Evolutionary conservation across 73 alveolate genomes (phyloP), one percentile per base, ranked within the genome.

Genomic region (Paramecium biaurelia): DNA sequence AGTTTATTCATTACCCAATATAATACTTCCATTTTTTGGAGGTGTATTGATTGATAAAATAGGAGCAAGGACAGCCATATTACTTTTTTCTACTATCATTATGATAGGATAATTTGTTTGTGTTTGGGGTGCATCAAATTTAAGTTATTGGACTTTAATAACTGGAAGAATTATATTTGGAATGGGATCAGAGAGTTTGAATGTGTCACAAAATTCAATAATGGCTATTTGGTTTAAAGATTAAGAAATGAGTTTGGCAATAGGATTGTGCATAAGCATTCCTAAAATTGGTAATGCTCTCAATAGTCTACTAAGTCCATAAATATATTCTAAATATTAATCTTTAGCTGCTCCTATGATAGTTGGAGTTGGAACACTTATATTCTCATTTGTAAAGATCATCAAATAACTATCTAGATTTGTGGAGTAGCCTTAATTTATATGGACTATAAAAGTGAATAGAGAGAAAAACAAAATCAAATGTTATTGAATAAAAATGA

Each of bases 161-260:
- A 79, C 94, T 7, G 99, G 99, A 34, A 95, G 99, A 94, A 92
- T 96, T 14, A 93, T 98, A 26, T 97, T 98, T 85, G 99, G 99
- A 57, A 86, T 95, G 70, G 98, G 97, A 32, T 94, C 97, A 5
- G 98, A 95, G 82, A 96, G 95, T 95, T 76, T 93, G 57, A 93
- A 95, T 57, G 97, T 95, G 5, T 92, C 97, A 10, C 94, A 96
- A 84, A 89, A 88, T 92, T 76, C 98, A 4, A 93, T 97, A 76
- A 97, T 98, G 24, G 93, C 98, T 6, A 92, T 89, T 26, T 98
- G 99, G 99, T 98, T 98, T 92, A 92, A 95, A 85, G 97, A 98
- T 26, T 94, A 96, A 59, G 99, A 97, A 92, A 92, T 96, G 72
- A 92, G 99, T 15, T 89, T 97, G 85, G 99, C 99, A 4, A 93